A percentile compares a stretch with the other conserved stretches of the same genome.
These are phyloP conservation scores for Cercospora zeina DNA, from an alignment of 2,329 filamentous ascomycete genomes.

Conservation along the genomic window DNA sequence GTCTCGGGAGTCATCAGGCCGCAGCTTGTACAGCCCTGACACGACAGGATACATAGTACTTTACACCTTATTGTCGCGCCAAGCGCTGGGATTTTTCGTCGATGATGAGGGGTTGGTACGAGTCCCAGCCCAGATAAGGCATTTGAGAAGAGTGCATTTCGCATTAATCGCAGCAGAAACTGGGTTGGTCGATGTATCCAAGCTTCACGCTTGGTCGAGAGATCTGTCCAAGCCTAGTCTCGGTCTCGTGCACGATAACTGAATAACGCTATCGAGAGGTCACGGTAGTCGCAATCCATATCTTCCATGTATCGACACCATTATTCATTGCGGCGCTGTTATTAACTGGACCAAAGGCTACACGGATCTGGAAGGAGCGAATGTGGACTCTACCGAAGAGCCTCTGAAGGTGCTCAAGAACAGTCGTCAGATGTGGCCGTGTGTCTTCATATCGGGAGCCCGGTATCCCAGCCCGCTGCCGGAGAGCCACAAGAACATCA, in stretches of 20 bases:
- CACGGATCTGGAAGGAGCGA: slow-evolving; percentile 3
- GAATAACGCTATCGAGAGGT: neutral
- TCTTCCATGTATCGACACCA: neutral
- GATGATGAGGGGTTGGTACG: no score
- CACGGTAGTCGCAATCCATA: neutral
- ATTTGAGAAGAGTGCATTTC: neutral
- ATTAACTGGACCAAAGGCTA: slow-evolving; percentile 14
- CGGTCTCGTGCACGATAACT: neutral
- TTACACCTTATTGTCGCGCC: no score
- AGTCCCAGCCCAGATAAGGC: neutral
- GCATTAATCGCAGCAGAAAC: neutral
- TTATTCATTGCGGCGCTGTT: slow-evolving; percentile 18
- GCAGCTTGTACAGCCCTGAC: no score
- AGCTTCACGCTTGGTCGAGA: neutral
- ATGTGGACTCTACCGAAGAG: neutral
- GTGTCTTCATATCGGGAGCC: neutral
- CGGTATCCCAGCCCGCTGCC: neutral
- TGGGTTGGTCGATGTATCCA: neutral
- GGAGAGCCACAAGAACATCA: neutral
- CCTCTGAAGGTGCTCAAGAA: neutral
- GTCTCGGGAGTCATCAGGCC: no score
- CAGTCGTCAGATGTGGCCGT: neutral
- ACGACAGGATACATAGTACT: no score
- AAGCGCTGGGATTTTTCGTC: no score
- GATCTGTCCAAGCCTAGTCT: neutral